A percentile compares a stretch with the other conserved stretches of the same genome.
Conservation (phyloP, 768 basidiomycete species). For the Suillus clintonianus region DNA sequence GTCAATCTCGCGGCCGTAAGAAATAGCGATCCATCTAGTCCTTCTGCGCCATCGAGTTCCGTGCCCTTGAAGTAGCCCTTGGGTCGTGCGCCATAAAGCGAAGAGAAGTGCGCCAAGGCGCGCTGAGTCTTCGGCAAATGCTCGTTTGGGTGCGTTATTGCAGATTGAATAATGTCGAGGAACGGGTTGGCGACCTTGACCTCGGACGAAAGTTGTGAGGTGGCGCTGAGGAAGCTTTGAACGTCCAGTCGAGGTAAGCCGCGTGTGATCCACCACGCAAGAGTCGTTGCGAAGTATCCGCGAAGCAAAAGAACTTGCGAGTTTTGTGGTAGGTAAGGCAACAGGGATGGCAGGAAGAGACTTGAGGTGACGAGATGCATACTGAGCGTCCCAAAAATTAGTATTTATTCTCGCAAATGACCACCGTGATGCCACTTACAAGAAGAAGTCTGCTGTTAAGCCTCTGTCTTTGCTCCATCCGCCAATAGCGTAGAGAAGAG, state of each 20-base stretch:
- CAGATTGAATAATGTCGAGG: constrained; percentile 39
- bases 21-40: constrained; percentile 39
- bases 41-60: constrained; percentile 32
- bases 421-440: constrained; percentile 33
- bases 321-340: constrained; percentile 15
- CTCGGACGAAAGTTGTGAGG: constrained; percentile 7
- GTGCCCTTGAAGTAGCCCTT: constrained; percentile 30
- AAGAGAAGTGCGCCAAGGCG: constrained; percentile 33
- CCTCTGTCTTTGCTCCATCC: constrained; percentile 60
- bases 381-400: constrained; percentile 7
- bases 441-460: constrained; percentile 44
- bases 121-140: constrained; percentile 37
- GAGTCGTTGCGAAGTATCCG: constrained; percentile 22
- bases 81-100: constrained; percentile 29
- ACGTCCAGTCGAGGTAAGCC: constrained; percentile 35
- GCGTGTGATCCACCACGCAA: constrained; percentile 31
- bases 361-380: constrained; percentile 33
- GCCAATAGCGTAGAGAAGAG: constrained; percentile 57
- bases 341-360: constrained; percentile 27
- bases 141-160: constrained; percentile 36
- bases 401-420: not conserved
- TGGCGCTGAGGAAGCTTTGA: constrained; percentile 28
- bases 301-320: constrained; percentile 30
- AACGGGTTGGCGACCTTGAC: constrained; percentile 36
- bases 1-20: constrained; percentile 32